Evolutionary conservation across 495 filamentous ascomycete genomes (phyloP), one percentile per base, ranked within the genome.

Genomic region (Penicillium pulvis): DNA sequence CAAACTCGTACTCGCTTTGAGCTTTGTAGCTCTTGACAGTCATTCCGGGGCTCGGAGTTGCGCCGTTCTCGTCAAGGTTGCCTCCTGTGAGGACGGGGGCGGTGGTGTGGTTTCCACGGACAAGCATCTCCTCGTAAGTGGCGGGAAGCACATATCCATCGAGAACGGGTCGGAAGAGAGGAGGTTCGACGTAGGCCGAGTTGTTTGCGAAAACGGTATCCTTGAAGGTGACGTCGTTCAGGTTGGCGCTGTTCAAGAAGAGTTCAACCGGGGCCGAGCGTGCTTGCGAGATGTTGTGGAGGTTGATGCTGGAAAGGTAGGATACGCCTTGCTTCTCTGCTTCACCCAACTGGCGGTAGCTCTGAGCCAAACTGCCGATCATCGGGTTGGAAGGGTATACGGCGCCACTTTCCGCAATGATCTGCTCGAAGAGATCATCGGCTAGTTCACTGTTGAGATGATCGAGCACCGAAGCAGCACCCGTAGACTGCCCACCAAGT

Each of bases 71-170:
- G 23, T 47, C 45, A 5, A 47, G 45, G 14, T 47, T 47, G 9
- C 45, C 45, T 26, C 45, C 45, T 11, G 45, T 47, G 19, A 47
- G 24, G 12, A 47, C 45, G 45, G 45, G 45, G 5, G 20, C 45
- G 24, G 23, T 47, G 3, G 45, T 28, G 23, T 28, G 45, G 20
- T 47, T 28, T 28, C 45, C 45, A 20, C 45, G 45, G 20, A 26
- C 14, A 6, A 47, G 45, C 45, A 47, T 47, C 11, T 47, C 45
- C 8, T 47, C 8, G 45, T 47, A 47, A 9, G 45, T 47, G 8
- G 45, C 45, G 9, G 45, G 45, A 16, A 47, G 45, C 6, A 47
- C 45, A 28, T 47, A 47, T 47, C 45, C 45, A 16, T 47, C 45
- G 8, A 47, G 23, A 3, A 47, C 45, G 23, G 45, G 45, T 47